Conservation (phyloP, 2,329 filamentous ascomycete species). For the Trichoderma gracile region DNA sequence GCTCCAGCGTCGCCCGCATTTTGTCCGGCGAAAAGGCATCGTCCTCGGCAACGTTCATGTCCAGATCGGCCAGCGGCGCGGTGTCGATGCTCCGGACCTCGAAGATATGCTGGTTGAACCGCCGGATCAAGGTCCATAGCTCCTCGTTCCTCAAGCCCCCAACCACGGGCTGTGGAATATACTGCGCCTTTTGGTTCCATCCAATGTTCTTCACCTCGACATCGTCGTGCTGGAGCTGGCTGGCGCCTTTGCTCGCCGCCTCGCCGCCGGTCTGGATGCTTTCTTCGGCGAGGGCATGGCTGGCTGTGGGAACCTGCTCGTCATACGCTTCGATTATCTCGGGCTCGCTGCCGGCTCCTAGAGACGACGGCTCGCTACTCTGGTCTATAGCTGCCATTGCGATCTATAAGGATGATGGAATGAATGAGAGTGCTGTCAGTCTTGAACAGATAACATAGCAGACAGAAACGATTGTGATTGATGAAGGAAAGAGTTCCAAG, state of each 20-base stretch:
- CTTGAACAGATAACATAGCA: no score
- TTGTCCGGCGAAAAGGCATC: conserved; percentile 87
- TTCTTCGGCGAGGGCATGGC: conserved; percentile 42
- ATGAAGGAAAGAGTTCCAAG: neutral
- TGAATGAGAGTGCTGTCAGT: no score
- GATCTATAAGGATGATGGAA: no score
- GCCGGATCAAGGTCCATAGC: conserved; percentile 68
- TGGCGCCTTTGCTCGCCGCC: conserved; percentile 45
- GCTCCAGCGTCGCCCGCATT: conserved; percentile 72
- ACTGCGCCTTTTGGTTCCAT: conserved; percentile 63
- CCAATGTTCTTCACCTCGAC: conserved; percentile 65
- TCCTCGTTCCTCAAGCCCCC: conserved; percentile 71
- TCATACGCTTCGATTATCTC: conserved; percentile 34
- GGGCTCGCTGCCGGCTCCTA: conserved; percentile 33
- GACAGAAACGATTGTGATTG: neutral
- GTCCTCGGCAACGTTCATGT: conserved; percentile 78
- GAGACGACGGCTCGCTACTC: conserved; percentile 25
- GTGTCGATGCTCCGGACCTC: conserved; percentile 65
- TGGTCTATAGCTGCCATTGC: conserved; percentile 9
- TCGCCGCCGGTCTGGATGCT: conserved; percentile 27
- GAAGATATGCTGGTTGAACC: conserved; percentile 72
- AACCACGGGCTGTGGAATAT: conserved; percentile 62
- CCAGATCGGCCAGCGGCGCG: conserved; percentile 62
- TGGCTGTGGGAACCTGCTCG: conserved; percentile 39
- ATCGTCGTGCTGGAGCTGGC: conserved; percentile 50